Evolutionary conservation across 306 rosid species (phyloP), one percentile per base, ranked within the genome.

Genomic region (Canavalia gladiata): DNA sequence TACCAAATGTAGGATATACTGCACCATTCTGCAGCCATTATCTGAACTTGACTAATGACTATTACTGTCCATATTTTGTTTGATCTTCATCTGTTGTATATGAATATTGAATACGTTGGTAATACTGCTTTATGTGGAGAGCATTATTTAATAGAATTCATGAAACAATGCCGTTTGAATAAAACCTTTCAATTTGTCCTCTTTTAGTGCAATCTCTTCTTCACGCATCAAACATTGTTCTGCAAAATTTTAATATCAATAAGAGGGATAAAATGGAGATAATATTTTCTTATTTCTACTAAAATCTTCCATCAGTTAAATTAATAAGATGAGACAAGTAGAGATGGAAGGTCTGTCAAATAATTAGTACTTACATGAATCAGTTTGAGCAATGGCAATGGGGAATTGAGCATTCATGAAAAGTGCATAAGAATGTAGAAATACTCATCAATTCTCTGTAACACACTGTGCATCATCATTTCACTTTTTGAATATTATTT

Each of bases 291-390:
- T 18, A 18, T 37, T 37, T 37, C 3, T 37, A 34, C 33, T 13
- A 33, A 42, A 42, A 3, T 72, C 68, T 33, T 47, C 3, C 58
- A 35, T 11, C 63, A 63, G 77, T 68, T 76, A 57, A 72, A 60
- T 37, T 28, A 81, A 78, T 64, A 80, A 59, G 79, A 83, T 60
- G 68, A 74, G 86, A 87, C 86, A 64, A 57, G 68, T 25, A 57
- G 51, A 68, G 74, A 69, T 75, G 55, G n/a, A 1, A 8, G 43
- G 3, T 2, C 30, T 75, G 8, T 55, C 18, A 37, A 1, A 57
- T 8, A 50, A 35, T 35, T 35, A 63, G 46, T 11, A 35, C 46
- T 64, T n/a, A 41, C 50, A 4, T 68, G 78, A 49, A 72, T 75
- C 74, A 71, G 50, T 75, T 66, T n/a, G 39, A 11, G 59, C 58